Evolutionary conservation across 495 filamentous ascomycete species (phyloP).

Genomic region (Xylaria sp.): DNA sequence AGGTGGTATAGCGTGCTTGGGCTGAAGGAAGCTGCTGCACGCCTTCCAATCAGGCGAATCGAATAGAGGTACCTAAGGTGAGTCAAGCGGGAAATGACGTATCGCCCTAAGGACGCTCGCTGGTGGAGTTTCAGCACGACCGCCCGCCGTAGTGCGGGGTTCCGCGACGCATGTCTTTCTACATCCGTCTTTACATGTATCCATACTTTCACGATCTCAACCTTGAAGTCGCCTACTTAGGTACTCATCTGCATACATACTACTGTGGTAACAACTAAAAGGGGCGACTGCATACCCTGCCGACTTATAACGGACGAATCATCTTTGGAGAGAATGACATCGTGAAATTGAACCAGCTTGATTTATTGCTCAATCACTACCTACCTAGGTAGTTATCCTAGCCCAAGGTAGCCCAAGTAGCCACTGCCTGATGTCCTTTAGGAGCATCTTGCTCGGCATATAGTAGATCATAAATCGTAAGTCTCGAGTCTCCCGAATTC

Average conservation of each 20-base stretch:
- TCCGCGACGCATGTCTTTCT: neutral
- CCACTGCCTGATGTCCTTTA: too few species aligned
- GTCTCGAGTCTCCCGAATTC: constrained; percentile 9
- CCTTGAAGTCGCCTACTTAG: too few species aligned
- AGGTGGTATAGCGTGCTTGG: neutral
- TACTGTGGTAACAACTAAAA: neutral
- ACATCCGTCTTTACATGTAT: neutral
- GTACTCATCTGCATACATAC: neutral
- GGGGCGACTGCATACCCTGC: too few species aligned
- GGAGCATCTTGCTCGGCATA: neutral
- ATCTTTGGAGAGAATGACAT: neutral
- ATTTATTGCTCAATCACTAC: too few species aligned
- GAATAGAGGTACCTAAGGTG: neutral
- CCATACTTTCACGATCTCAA: too few species aligned
- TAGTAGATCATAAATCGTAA: too few species aligned
- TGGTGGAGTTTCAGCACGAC: neutral
- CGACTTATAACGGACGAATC: too few species aligned
- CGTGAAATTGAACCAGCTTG: neutral
- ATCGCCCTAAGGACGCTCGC: neutral
- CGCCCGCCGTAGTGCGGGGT: constrained; percentile 6
- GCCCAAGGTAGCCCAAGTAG: neutral
- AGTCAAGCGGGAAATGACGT: constrained; percentile 33
- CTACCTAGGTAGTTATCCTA: constrained; percentile 13
- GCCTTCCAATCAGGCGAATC: constrained; percentile 1
- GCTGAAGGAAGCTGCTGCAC: constrained; percentile 5